Evolutionary conservation across 306 rosid genomes (phyloP).

Genomic region (Alnus rubra): DNA sequence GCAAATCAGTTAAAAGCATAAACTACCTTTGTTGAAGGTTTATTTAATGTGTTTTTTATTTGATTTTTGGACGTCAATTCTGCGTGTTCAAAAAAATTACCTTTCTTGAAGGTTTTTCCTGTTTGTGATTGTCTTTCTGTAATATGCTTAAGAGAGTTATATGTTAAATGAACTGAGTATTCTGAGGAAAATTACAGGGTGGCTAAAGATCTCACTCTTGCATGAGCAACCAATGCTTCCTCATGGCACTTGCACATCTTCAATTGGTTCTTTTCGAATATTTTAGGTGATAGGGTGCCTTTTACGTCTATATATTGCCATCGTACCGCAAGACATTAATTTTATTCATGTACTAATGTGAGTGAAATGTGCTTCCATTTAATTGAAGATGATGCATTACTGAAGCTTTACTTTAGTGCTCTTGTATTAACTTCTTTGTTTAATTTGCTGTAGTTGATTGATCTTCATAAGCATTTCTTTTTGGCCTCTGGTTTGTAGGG

Average conservation of each 20-base stretch:
- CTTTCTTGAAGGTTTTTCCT: neutral
- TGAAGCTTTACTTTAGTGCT: neutral
- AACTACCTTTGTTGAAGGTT: neutral
- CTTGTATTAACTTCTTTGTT: neutral
- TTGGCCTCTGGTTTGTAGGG: constrained; percentile 63
- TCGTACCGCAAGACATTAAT: neutral
- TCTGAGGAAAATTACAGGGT: neutral
- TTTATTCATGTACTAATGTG: neutral
- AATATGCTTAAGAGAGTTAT: neutral
- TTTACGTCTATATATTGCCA: neutral
- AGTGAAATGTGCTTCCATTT: neutral
- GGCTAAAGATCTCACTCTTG: neutral
- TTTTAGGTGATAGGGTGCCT: neutral
- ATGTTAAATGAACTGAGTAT: neutral
- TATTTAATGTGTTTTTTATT: neutral
- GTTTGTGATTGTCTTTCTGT: neutral
- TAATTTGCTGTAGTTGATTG: constrained; percentile 21
- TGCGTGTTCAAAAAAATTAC: neutral
- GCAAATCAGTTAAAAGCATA: neutral
- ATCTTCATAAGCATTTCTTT: constrained; percentile 18
- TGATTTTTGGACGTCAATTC: neutral
- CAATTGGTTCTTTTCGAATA: neutral
- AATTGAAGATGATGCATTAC: neutral
- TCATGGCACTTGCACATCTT: neutral
- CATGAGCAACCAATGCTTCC: neutral